Evolutionary conservation across 176 grass and related monocot genomes (phyloP), one percentile per base, ranked within the genome.

Genomic region (Carex kokanica): DNA sequence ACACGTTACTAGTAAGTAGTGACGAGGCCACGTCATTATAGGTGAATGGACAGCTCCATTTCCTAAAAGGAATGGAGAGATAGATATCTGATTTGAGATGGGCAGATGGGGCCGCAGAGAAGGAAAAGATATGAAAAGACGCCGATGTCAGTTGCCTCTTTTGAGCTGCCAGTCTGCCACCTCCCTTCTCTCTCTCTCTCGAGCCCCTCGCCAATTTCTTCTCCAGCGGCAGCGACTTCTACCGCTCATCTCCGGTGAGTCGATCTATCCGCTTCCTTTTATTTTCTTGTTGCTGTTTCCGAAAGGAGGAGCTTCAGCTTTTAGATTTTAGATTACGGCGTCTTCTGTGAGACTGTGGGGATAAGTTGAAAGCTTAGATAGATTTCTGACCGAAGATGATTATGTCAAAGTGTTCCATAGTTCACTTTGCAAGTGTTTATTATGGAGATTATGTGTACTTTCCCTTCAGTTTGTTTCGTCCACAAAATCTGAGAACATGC

Each of bases 81-180:
- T 0, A 63, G 78, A 40, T 21, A 8, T 29, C 21, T 43, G 18
- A 45, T 47, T 20, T 3, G 29, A 62, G 29, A 32, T 55, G 58
- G 31, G 15, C 29, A 29, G 79, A 65, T 81, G 79, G 79, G 79
- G 59, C 60, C 79, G 59, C 60, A 63, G 58, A 38, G 59, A 27
- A 65, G 34, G 79, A 82, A 82, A 66, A 65, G 79, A 82, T 65
- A 82, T 82, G 79, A 82, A 82, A 82, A 66, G 79, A 82, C 79
- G 14, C 17, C 79, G 11, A n/a, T 64, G 79, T 64, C 78, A 82
- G 60, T 82, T 65, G 59, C 29, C 8, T 80, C 56, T 61, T 61
- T 62, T 31, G 31, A 61, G 31, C 31, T 60, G 29, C n/a, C n/a
- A n/a, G n/a, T n/a, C n/a, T n/a, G n/a, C 36, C 34, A 45, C n/a